Evolutionary conservation across 176 grass and related monocot species (phyloP).

Genomic region (Stipa capillata): DNA sequence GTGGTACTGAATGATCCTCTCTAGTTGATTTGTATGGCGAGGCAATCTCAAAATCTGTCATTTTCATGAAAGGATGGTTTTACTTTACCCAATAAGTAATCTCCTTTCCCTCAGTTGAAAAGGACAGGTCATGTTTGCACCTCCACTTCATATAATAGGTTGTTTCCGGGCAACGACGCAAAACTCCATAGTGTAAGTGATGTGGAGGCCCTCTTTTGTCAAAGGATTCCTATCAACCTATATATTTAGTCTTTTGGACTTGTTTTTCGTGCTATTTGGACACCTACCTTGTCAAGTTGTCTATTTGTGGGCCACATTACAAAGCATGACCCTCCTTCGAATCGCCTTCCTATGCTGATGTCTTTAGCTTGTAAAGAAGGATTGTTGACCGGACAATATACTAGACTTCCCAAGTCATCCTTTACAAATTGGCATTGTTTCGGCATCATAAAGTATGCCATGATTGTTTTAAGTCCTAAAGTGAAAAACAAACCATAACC

Average conservation of each 20-base stretch:
- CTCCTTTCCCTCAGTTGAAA: not conserved
- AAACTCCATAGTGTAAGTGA: not conserved
- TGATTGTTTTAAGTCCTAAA: not conserved
- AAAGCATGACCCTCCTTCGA: constrained; percentile 11
- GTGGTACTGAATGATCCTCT: too few species aligned
- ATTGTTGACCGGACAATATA: not conserved
- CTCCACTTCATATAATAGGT: not conserved
- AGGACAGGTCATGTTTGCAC: not conserved
- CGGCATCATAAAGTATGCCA: not conserved
- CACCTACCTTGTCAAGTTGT: not conserved
- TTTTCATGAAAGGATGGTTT: not conserved
- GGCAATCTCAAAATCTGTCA: not conserved
- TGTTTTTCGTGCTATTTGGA: not conserved
- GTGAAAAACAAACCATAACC: not conserved
- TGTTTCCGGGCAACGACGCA: constrained; percentile 17
- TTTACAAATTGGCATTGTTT: not conserved
- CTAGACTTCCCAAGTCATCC: not conserved
- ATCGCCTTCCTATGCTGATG: constrained; percentile 15
- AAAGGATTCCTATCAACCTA: not conserved
- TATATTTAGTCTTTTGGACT: not conserved
- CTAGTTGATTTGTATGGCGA: not conserved
- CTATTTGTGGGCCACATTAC: not conserved
- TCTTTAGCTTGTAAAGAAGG: not conserved
- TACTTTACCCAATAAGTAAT: not conserved
- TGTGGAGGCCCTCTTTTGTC: constrained; percentile 8